phyloP scores from a whole-genome alignment of 768 basidiomycete species.

The Trametes elegans region DNA sequence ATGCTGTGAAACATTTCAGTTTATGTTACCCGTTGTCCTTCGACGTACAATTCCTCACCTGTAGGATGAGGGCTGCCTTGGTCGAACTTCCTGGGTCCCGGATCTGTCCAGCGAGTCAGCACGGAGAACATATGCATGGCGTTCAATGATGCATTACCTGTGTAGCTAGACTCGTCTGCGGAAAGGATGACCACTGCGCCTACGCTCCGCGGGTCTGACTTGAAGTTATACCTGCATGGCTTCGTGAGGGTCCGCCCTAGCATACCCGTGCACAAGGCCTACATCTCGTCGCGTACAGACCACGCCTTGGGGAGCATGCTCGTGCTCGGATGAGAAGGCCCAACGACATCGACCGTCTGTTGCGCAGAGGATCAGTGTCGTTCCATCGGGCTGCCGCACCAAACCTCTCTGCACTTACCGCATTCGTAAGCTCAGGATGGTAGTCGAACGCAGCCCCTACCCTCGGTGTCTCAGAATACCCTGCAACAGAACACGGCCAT shows the following conservation, averaged over 20 bases:
- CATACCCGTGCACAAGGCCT: conserved; percentile 7
- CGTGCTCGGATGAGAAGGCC: conserved; percentile 44
- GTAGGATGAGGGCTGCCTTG: conserved; percentile 79
- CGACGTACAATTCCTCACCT: no score
- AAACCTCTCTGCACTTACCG: conserved; percentile 31
- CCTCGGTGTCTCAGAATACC: not conserved
- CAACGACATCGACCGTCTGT: conserved; percentile 40
- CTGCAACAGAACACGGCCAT: no score
- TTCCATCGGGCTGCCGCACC: not conserved
- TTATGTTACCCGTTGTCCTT: no score
- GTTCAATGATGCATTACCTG: conserved; percentile 27
- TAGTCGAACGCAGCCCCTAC: conserved; percentile 46
- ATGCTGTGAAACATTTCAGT: conserved; percentile 47
- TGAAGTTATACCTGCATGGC: conserved; percentile 41
- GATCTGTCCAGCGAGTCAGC: conserved; percentile 41
- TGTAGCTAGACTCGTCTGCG: conserved; percentile 44
- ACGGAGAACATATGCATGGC: no score
- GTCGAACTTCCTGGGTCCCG: conserved; percentile 48
- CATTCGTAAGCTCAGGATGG: conserved; percentile 42
- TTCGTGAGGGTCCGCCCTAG: not conserved
- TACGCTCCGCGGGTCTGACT: conserved; percentile 43
- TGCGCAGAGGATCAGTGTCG: not conserved
- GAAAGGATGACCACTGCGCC: conserved; percentile 46
- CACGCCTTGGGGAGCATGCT: conserved; percentile 35
- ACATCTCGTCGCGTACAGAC: conserved; percentile 39